phyloP scores from a whole-genome alignment of 148 eudicot genomes.

The Rhododendron kiyosumense region DNA sequence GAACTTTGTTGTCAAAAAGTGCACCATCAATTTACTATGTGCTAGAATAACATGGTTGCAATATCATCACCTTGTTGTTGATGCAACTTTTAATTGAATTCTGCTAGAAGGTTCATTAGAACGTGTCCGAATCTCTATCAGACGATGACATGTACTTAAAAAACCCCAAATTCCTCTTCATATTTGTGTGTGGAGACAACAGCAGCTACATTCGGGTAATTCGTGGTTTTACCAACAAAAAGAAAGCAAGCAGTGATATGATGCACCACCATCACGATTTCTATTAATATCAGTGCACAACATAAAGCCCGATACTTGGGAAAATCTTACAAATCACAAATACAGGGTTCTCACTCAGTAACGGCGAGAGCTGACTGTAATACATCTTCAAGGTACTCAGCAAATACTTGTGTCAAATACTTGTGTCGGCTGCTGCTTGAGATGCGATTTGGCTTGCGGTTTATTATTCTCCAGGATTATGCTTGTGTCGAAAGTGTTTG shows the following conservation, averaged over 20 bases:
- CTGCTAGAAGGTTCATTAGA: not conserved
- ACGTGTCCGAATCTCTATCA: not conserved
- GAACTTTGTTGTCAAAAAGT: not conserved
- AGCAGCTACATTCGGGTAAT: not conserved
- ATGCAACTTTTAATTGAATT: too few relatives aligned
- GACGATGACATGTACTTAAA: not conserved
- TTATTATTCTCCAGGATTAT: too few relatives aligned
- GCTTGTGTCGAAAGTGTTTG: too few relatives aligned
- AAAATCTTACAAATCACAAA: not conserved
- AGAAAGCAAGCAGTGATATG: not conserved
- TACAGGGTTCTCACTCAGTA: constrained; percentile 22
- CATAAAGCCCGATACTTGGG: not conserved
- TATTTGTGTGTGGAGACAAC: not conserved
- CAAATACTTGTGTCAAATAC: constrained; percentile 6
- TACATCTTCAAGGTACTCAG: constrained; percentile 92
- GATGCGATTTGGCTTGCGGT: too few relatives aligned
- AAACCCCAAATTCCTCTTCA: not conserved
- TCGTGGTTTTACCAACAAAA: not conserved
- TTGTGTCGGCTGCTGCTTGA: too few relatives aligned
- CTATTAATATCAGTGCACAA: not conserved
- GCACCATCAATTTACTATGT: not conserved
- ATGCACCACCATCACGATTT: not conserved
- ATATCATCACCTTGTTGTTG: not conserved
- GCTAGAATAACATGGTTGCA: not conserved
- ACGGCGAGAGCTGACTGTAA: constrained; percentile 82